Evolutionary conservation across 2,329 filamentous ascomycete species (phyloP), one percentile per base, ranked within the genome.

Genomic region (Penicillium olsonii): DNA sequence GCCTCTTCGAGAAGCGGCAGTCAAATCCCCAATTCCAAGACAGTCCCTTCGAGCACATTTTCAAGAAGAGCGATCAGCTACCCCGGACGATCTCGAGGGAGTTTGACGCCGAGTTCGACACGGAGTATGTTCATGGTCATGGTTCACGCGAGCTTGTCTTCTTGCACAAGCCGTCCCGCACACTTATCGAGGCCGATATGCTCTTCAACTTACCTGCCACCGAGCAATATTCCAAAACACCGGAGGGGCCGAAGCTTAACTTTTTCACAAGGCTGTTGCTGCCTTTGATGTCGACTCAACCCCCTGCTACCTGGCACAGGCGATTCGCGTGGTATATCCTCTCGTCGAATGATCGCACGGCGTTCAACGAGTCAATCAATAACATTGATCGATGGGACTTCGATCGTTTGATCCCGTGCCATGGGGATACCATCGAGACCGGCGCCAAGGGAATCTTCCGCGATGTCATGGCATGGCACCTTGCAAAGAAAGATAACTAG

Each of bases 121-220:
- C 83, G 61, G 92, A 96, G 71, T 96, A 88, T 68, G 85, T 96
- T 48, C 81, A 88, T 60, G 83, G 83, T 3, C 84, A 97, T 70
- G 74, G 78, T 24, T 96, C 95, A 75, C 87, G 89, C 66, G 94
- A 99, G 72, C 75, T 97, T 24, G 90, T 94, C 20, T 90, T 97
- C 72, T 76, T 86, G 65, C 91, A 95, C 78, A 87, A 85, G 67
- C 90, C 89, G 0, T 85, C 88, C 11, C 76, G 78, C 48, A 87
- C 90, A 0, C 74, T 99, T 37, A 92, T 99, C 65, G 77, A 96
- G 73, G 94, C 91, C 5, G 94, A 99, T 70, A 72, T 97, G 35
- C 68, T 97, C 57, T 97, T 97, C 79, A 97, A 96, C 69, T 74
- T 96, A 27, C 94, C 94, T 0, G 84, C 90, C 0, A 83, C 76